Percentiles rank a stretch among this genome's conserved stretches.
These are phyloP conservation scores for Phytophthora megakarya DNA, from an alignment of 352 stramenopile species.

Conservation along the genomic window DNA sequence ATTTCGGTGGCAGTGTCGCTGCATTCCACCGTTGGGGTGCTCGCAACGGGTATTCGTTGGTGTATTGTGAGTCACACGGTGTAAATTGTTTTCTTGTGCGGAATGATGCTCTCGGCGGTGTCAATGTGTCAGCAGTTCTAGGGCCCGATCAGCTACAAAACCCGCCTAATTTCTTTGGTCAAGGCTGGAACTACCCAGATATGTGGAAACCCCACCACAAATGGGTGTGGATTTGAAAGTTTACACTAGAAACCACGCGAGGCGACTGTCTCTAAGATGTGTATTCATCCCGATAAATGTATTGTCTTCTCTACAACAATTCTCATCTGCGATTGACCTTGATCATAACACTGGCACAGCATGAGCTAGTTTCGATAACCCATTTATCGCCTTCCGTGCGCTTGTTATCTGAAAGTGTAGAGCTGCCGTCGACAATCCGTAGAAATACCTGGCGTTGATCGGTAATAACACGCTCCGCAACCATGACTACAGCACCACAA, in stretches of 20 bases:
- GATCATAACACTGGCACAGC: slow-evolving; percentile 78
- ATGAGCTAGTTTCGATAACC: slow-evolving; percentile 82
- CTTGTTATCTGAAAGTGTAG: background rate
- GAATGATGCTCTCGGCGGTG: slow-evolving; percentile 44
- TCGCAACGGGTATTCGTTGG: slow-evolving; percentile 59
- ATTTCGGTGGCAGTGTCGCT: slow-evolving; percentile 66
- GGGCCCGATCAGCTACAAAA: slow-evolving; percentile 40
- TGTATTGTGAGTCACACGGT: slow-evolving; percentile 80
- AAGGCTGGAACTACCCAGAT: slow-evolving; percentile 58
- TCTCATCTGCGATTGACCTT: slow-evolving; percentile 30
- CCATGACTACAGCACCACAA: slow-evolving; percentile 57
- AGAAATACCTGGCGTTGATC: slow-evolving; percentile 74
- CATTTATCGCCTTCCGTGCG: slow-evolving; percentile 32
- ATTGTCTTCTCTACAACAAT: slow-evolving; percentile 5
- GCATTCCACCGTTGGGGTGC: slow-evolving; percentile 52
- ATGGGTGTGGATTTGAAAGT: slow-evolving; percentile 52
- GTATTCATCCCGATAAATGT: slow-evolving; percentile 2
- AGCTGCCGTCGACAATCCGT: slow-evolving; percentile 26
- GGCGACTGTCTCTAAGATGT: background rate
- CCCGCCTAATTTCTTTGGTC: slow-evolving; percentile 73
- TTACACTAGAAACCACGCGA: background rate
- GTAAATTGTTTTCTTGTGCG: slow-evolving; percentile 78
- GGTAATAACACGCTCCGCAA: slow-evolving; percentile 62
- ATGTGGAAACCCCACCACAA: slow-evolving; percentile 40
- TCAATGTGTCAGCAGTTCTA: slow-evolving; percentile 49